Percentiles rank a stretch among this genome's conserved stretches.
Conservation (phyloP, 345 rosid species). For the Hibiscus mutabilis region DNA sequence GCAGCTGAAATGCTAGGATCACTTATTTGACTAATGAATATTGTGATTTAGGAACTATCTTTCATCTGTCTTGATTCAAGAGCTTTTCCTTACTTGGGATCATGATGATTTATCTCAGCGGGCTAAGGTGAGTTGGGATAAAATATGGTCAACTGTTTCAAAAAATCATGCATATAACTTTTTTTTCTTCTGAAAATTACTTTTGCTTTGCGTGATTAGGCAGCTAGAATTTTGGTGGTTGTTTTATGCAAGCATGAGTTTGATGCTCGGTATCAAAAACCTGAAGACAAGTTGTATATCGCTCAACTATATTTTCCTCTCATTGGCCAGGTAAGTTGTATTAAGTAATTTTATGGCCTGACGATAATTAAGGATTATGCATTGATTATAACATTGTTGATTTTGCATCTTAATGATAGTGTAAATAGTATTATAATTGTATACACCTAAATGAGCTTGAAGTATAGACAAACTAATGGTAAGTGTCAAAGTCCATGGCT, state of each 20-base stretch:
- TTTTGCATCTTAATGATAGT: not conserved
- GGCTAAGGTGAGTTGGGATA: constrained; percentile 58
- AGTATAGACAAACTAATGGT: not conserved
- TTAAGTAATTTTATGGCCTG: not conserved
- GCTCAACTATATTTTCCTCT: constrained; percentile 93
- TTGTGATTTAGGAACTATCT: constrained; percentile 85
- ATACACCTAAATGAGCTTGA: not conserved
- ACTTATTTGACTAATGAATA: constrained; percentile 18
- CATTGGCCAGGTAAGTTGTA: constrained; percentile 67
- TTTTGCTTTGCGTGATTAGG: constrained; percentile 40
- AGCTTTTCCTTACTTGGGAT: constrained; percentile 93
- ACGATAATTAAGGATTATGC: constrained; percentile 1
- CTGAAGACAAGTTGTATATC: constrained; percentile 95
- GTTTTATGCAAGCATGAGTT: constrained; percentile 95
- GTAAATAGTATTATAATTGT: not conserved
- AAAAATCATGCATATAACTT: not conserved
- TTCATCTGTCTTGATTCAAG: constrained; percentile 90
- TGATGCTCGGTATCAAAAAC: constrained; percentile 97
- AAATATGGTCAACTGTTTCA: not conserved
- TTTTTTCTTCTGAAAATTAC: not conserved
- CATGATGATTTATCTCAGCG: constrained; percentile 94
- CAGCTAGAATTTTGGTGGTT: constrained; percentile 86
- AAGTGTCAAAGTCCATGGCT: not conserved
- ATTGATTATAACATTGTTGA: not conserved
- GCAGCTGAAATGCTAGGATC: not conserved